Conservation (phyloP, 371 early-diverging fungal species). For the Chytridiales sp. region DNA sequence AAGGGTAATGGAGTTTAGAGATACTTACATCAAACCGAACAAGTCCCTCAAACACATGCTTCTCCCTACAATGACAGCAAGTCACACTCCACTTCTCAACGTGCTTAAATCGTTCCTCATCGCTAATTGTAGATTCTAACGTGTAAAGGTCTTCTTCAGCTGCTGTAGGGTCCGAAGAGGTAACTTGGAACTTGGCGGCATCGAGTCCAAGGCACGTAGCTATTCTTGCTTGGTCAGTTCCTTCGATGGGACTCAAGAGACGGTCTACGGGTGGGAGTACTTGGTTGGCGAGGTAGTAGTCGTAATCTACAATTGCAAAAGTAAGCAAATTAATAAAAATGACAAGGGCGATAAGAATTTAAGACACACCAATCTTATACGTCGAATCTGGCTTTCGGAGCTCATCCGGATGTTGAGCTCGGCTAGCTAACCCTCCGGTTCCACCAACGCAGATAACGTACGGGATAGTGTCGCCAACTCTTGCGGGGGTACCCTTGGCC, state of each 20-base stretch:
- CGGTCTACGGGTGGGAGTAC: slow-evolving; percentile 94
- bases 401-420: slow-evolving; percentile 92
- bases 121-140: slow-evolving; percentile 78
- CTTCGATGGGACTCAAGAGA: slow-evolving; percentile 86
- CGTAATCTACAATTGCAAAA: slow-evolving; percentile 63
- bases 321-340: neutral
- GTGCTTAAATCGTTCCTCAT: slow-evolving; percentile 79
- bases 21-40: slow-evolving; percentile 40
- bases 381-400: slow-evolving; percentile 53
- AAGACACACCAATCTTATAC: slow-evolving; percentile 57
- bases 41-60: slow-evolving; percentile 58
- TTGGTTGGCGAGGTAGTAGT: slow-evolving; percentile 97
- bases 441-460: slow-evolving; percentile 89
- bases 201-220: slow-evolving; percentile 89
- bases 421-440: slow-evolving; percentile 52
- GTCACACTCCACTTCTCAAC: slow-evolving; percentile 58
- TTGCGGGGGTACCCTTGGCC: slow-evolving; percentile 65
- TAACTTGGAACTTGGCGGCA: slow-evolving; percentile 57
- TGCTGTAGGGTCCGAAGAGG: slow-evolving; percentile 20
- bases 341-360: neutral
- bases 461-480: slow-evolving; percentile 92
- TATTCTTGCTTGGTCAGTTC: slow-evolving; percentile 73
- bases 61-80: slow-evolving; percentile 68
- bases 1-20: slow-evolving; percentile 1
- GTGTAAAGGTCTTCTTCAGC: slow-evolving; percentile 64